Conservation (phyloP, 495 filamentous ascomycete genomes). For the Astrocystis sublimbata region DNA sequence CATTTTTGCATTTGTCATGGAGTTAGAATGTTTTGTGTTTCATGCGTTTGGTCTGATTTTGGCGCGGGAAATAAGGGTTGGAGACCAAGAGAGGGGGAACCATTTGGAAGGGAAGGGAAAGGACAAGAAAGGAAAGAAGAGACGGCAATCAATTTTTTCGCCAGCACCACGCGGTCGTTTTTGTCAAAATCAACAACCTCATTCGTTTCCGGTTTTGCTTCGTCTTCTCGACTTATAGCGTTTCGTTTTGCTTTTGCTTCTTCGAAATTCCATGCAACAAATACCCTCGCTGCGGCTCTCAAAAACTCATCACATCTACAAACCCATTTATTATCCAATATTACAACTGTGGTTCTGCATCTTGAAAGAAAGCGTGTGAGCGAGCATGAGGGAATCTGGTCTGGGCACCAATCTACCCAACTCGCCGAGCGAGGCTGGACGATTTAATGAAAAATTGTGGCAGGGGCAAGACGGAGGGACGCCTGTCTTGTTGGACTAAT, state of each 20-base stretch:
- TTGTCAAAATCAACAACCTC: constrained; percentile 23
- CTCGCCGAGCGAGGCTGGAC: not conserved
- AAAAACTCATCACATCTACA: too few relatives aligned
- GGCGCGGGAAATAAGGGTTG: constrained; percentile 22
- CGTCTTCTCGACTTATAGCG: too few relatives aligned
- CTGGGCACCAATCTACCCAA: too few relatives aligned
- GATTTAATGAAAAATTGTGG: not conserved
- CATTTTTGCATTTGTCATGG: constrained; percentile 34
- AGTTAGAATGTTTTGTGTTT: constrained; percentile 22
- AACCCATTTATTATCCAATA: constrained; percentile 5
- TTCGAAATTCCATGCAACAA: constrained; percentile 29
- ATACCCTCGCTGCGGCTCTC: constrained; percentile 37
- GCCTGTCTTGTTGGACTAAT: not conserved
- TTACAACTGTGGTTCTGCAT: constrained; percentile 1
- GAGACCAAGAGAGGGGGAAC: too few relatives aligned
- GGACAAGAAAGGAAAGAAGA: constrained; percentile 28
- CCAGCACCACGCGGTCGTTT: constrained; percentile 32
- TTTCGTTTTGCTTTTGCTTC: constrained; percentile 13
- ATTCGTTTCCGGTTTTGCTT: too few relatives aligned
- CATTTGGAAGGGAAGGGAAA: too few relatives aligned
- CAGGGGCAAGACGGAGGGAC: not conserved
- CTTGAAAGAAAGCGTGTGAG: not conserved
- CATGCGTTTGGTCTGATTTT: constrained; percentile 15
- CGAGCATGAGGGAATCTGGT: too few relatives aligned
- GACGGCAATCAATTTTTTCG: constrained; percentile 21